Base-by-base conservation (phyloP, 148 eudicot genomes). In the Rhododendron henanense region DNA sequence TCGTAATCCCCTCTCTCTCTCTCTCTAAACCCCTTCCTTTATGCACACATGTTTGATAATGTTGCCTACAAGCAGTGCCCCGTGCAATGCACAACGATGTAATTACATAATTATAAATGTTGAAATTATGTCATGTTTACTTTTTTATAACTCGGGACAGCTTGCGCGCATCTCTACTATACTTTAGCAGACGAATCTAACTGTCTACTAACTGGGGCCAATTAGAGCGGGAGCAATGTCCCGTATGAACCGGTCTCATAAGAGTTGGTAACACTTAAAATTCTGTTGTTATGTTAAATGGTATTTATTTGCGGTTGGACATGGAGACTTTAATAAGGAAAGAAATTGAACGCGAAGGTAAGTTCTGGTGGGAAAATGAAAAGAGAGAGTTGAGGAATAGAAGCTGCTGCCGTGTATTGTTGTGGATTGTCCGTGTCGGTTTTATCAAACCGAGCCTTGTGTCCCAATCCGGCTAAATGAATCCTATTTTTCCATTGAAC, bases 1-100 rank as follows among this genome's bases (percentile, higher is more conserved):
- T 93, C 91, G 95, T 93, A 85, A 53, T 55, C 61, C 18, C 3
- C 61, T 55, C 61, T 59, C 85, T 75, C 48, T 51, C 67, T 28
- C 18, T 75, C 48, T 51, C 67, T 28, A 33, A 15, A 51, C 33
- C 19, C 5, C 23, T 63, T 13, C 6, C 53, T 7, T 10, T 9
- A 65, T 31, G 67, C 25, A 21, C 67, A 61, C 67, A 61, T 61
- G 10, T 21, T 21, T 61, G n/a, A 59, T 61, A 13, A 14, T 51
- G 57, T 51, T 51, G 16, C 16, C 57, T 51, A 13, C 15, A 51
- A 51, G 57, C 57, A 14, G 16, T 51, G 57, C 57, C 57, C 57
- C 5, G 1, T 55, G 61, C 61, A 16, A 55, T 15, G 5, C 19
- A 15, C 15, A 51, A 16, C 21, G 6, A 16, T 16, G 19, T 14